A percentile compares a stretch with the other conserved stretches of the same genome.
Evolutionary conservation across 2,329 filamentous ascomycete genomes (phyloP).

Genomic region (Zelopaecilomyces penicillatus): DNA sequence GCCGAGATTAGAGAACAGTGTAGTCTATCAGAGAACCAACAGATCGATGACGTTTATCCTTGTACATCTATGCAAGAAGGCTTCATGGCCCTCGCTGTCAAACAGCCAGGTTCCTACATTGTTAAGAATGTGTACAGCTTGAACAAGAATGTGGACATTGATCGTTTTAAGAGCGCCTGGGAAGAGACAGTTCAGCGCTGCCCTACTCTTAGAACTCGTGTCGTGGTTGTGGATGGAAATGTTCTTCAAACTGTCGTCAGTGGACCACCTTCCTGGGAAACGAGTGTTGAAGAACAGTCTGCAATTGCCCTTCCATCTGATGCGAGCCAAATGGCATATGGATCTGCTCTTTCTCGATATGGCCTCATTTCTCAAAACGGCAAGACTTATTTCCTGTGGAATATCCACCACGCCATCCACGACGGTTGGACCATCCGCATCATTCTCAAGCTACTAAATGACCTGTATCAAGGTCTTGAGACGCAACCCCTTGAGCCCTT

Average conservation of each 20-base stretch:
- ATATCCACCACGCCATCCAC: constrained; percentile 13
- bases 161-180: background rate
- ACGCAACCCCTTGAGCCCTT: background rate
- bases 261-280: background rate
- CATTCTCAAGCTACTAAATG: constrained; percentile 4
- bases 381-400: constrained; percentile 9
- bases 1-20: constrained; percentile 1
- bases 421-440: constrained; percentile 12
- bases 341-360: constrained; percentile 2
- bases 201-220: background rate
- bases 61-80: too few species aligned
- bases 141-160: background rate
- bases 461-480: background rate
- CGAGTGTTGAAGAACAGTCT: background rate
- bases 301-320: constrained; percentile 1
- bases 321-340: constrained; percentile 2
- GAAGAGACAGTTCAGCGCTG: background rate
- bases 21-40: background rate
- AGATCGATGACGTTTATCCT: background rate
- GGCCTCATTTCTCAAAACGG: constrained; percentile 2
- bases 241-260: too few species aligned
- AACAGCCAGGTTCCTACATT: too few species aligned
- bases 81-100: too few species aligned
- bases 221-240: background rate
- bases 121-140: too few species aligned